Evolutionary conservation across 176 grass and related monocot species (phyloP).

Genomic region (Themeda triandra): DNA sequence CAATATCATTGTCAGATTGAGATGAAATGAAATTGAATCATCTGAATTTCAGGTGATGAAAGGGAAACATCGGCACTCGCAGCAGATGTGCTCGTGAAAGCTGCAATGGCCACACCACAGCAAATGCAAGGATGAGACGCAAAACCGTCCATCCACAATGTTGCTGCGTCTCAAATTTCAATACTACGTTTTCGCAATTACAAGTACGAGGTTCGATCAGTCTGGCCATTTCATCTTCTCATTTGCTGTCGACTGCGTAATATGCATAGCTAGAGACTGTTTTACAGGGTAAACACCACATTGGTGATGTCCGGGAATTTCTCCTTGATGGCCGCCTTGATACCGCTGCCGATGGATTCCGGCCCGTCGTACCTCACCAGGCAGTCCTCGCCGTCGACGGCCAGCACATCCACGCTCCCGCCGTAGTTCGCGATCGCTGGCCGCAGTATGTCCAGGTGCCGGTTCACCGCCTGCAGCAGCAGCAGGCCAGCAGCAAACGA

Average conservation of each 20-base stretch:
- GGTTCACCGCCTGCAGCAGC: constrained; percentile 75
- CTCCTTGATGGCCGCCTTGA: constrained; percentile 95
- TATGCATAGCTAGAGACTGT: not conserved
- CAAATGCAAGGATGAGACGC: not conserved
- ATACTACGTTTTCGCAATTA: not conserved
- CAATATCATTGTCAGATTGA: not conserved
- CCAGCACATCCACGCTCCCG: constrained; percentile 76
- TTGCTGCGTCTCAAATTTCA: not conserved
- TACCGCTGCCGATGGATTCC: constrained; percentile 74
- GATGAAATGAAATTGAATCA: not conserved
- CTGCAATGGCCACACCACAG: not conserved
- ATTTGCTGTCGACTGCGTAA: not conserved
- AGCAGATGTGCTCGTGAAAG: not conserved
- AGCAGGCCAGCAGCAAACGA: not conserved
- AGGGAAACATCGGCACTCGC: not conserved
- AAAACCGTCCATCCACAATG: not conserved
- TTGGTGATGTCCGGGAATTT: constrained; percentile 87
- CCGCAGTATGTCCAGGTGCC: constrained; percentile 93
- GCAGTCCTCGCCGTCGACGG: constrained; percentile 72
- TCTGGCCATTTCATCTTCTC: not conserved
- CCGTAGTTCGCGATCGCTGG: constrained; percentile 89
- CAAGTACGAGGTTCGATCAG: not conserved
- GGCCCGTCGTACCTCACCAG: constrained; percentile 79
- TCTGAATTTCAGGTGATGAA: not conserved
- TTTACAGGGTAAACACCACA: constrained; percentile 66